Base-by-base conservation (phyloP, 108 stramenopile species). In the Nitzschia palea region DNA sequence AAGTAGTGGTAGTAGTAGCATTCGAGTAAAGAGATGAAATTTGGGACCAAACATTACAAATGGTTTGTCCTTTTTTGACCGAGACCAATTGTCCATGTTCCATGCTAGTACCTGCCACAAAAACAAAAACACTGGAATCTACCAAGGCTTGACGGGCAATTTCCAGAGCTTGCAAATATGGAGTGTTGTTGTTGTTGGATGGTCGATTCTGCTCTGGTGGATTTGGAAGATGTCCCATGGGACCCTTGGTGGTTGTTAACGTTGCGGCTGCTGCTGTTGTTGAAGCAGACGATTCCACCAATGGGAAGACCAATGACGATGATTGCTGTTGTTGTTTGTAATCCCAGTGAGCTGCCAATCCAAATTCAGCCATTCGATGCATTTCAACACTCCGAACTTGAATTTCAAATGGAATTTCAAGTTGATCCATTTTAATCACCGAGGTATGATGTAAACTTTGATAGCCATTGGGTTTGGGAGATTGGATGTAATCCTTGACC, bases 381-480 rank as follows among this genome's bases (percentile, higher is more conserved):
- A 96, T 96, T 51, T 84, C 86, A 64, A 82, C 78, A 15, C 85
- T 93, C 40, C 95, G 85, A 8, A 96, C 77, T 68, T 95, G 90
- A 2, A 94, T 84, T 66, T 94, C 93, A 62, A 94, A 91, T n/a
- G 82, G 86, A 67, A 86, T 88, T 26, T 83, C 74, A 14, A 77
- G 76, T 44, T 82, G 83, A 40, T 71, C 59, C 20, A 58, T 59
- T 28, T 65, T 55, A 8, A 88, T 76, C 14, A 58, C 35, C 8
- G 89, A 86, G 18, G 94, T 95, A 66, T 92, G 87, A 79, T 97
- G 96, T 27, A 97, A 68, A 53, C 86, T 86, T 58, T 90, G 96
- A 72, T 97, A 97, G 20, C 96, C 96, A 77, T 97, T 97, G 20
- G 78, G 55, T 76, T 97, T 97, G 23, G 96, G 95, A 29, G 64